These are phyloP conservation scores for Phyllosticta citrichinensis DNA, from an alignment of 2,329 filamentous ascomycete genomes.

Conservation along the genomic window DNA sequence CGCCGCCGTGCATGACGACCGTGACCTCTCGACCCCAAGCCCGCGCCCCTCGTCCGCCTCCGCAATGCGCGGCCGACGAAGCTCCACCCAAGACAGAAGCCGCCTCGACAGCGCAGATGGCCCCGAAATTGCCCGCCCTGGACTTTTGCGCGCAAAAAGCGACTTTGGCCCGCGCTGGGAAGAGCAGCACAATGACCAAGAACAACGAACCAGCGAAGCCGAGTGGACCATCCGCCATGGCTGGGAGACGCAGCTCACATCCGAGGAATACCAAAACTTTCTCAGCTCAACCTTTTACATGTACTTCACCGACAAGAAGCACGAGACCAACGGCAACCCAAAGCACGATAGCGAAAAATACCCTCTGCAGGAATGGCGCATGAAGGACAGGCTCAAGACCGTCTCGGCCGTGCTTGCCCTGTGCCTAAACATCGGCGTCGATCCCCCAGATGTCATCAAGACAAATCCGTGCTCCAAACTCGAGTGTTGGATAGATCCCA, in stretches of 20 bases:
- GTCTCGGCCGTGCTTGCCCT: slow-evolving; percentile 90
- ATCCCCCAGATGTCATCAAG: slow-evolving; percentile 93
- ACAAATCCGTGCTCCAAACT: slow-evolving; percentile 87
- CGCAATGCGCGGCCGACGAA: slow-evolving; percentile 1
- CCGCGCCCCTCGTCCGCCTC: slow-evolving; percentile 6
- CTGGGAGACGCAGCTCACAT: slow-evolving; percentile 87
- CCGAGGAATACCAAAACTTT: slow-evolving; percentile 76
- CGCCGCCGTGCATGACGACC: neutral
- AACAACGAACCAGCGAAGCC: slow-evolving; percentile 33
- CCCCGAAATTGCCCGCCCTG: slow-evolving; percentile 16
- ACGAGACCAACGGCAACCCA: slow-evolving; percentile 86
- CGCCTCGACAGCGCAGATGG: slow-evolving; percentile 4
- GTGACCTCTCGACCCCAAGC: neutral
- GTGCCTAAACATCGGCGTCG: slow-evolving; percentile 93
- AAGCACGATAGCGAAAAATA: slow-evolving; percentile 45
- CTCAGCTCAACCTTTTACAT: slow-evolving; percentile 94
- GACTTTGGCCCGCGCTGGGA: slow-evolving; percentile 38
- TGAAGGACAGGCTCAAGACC: slow-evolving; percentile 92
- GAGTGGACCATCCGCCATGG: slow-evolving; percentile 63
- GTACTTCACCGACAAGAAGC: slow-evolving; percentile 98
- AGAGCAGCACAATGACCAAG: slow-evolving; percentile 23
- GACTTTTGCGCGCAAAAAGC: slow-evolving; percentile 41
- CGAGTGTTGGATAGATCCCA: slow-evolving; percentile 95
- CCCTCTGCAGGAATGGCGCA: slow-evolving; percentile 86
- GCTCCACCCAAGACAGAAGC: neutral